Conservation (phyloP, 78 protist genomes). For the Cyanophora paradoxa region DNA sequence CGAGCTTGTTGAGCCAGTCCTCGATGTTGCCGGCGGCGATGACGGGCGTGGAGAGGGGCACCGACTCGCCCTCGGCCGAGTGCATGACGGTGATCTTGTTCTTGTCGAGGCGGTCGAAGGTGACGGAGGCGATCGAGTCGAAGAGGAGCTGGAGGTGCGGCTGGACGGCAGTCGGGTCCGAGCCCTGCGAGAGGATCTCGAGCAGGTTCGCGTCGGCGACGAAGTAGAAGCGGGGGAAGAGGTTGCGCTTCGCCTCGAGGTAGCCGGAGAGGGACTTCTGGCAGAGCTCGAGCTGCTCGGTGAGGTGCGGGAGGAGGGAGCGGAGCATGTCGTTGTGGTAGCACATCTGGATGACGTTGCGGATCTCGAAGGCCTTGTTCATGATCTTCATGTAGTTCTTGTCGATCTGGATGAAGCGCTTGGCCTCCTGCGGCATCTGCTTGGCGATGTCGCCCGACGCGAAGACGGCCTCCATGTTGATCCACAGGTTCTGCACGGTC, state of each 20-base stretch:
- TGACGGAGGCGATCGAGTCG: slow-evolving; percentile 38
- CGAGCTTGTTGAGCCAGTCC: slow-evolving; percentile 50
- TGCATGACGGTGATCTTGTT: slow-evolving; percentile 15
- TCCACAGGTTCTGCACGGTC: slow-evolving; percentile 71
- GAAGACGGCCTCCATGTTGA: slow-evolving; percentile 80
- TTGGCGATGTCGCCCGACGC: slow-evolving; percentile 62
- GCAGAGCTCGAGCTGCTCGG: slow-evolving; percentile 59
- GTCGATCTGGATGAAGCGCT: slow-evolving; percentile 35
- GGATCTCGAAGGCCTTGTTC: slow-evolving; percentile 29
- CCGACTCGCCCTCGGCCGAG: slow-evolving; percentile 46
- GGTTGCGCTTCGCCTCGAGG: slow-evolving; percentile 50
- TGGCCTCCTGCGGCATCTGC: slow-evolving; percentile 80
- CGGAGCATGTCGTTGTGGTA: slow-evolving; percentile 29
- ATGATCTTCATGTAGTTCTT: slow-evolving; percentile 45
- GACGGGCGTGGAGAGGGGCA: not conserved
- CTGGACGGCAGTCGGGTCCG: slow-evolving; percentile 51
- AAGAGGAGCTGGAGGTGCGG: slow-evolving; percentile 50
- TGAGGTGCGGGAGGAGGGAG: slow-evolving; percentile 51
- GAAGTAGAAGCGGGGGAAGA: slow-evolving; percentile 64
- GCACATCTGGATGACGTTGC: slow-evolving; percentile 38
- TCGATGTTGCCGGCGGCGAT: slow-evolving; percentile 48
- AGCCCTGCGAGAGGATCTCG: slow-evolving; percentile 48
- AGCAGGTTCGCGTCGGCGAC: slow-evolving; percentile 58
- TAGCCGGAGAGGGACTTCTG: slow-evolving; percentile 57
- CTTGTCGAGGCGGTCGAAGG: slow-evolving; percentile 34